These are phyloP conservation scores for Terfezia boudieri DNA, from an alignment of 495 filamentous ascomycete species.

Conservation along the genomic window DNA sequence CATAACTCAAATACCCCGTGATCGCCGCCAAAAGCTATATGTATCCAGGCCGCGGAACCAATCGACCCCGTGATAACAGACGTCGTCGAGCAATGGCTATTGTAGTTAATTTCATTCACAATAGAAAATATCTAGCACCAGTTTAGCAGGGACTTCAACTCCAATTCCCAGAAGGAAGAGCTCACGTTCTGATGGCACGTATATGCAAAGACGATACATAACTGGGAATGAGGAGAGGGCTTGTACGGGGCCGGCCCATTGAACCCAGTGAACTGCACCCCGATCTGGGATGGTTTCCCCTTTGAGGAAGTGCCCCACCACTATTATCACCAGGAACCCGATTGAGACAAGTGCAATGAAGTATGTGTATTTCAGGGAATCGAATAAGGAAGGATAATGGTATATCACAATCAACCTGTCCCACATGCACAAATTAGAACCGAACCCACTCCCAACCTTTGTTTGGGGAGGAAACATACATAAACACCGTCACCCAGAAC, in stretches of 20 bases:
- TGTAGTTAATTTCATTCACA: constrained; percentile 77
- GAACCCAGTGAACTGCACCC: constrained; percentile 46
- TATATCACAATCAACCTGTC: constrained; percentile 70
- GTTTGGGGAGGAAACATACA: constrained; percentile 29
- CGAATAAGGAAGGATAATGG: constrained; percentile 75
- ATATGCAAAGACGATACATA: constrained; percentile 92
- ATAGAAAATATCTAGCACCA: constrained; percentile 81
- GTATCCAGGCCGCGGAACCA: constrained; percentile 55
- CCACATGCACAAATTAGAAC: too few relatives aligned
- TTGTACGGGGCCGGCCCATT: constrained; percentile 56
- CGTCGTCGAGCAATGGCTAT: constrained; percentile 50
- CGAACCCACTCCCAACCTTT: neutral
- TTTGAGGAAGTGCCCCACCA: constrained; percentile 66
- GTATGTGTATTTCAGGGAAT: constrained; percentile 94
- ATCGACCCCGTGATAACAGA: constrained; percentile 66
- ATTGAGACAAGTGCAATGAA: constrained; percentile 80
- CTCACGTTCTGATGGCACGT: constrained; percentile 94
- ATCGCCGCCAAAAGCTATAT: constrained; percentile 82
- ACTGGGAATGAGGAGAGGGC: constrained; percentile 74
- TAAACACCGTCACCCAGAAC: constrained; percentile 95
- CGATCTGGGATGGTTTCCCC: constrained; percentile 54
- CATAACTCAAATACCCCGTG: constrained; percentile 87
- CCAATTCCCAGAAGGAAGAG: neutral
- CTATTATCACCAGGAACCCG: constrained; percentile 74
- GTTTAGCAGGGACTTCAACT: neutral